phyloP scores from a whole-genome alignment of 1,284 basidiomycete species.

The Calocybe gambosa region DNA sequence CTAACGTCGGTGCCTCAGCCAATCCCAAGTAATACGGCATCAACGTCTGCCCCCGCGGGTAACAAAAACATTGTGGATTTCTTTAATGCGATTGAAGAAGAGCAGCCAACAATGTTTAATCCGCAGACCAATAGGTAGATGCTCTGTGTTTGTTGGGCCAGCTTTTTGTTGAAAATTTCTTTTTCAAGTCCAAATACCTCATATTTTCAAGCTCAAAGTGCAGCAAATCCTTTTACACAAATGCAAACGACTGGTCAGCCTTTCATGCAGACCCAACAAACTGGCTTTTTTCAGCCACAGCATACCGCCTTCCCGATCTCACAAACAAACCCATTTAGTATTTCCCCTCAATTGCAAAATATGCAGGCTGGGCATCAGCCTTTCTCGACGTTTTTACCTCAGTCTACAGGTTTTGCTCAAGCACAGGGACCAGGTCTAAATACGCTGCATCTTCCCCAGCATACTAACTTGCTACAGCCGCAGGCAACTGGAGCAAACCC shows the following conservation, averaged over 20 bases:
- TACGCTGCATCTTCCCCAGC: conserved; percentile 20
- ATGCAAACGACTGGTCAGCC: conserved; percentile 47
- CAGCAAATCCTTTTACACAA: conserved; percentile 77
- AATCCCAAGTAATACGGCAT: conserved; percentile 19
- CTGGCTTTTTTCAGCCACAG: conserved; percentile 49
- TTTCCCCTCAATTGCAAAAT: conserved; percentile 26
- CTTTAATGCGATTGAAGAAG: conserved; percentile 86
- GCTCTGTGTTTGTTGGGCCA: not conserved
- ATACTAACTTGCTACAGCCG: conserved; percentile 38
- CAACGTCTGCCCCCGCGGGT: conserved; percentile 16
- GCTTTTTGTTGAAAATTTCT: not conserved
- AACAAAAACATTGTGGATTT: conserved; percentile 73
- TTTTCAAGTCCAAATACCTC: conserved; percentile 39
- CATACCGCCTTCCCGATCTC: conserved; percentile 36
- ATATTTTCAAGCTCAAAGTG: conserved; percentile 58
- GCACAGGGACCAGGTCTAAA: conserved; percentile 15
- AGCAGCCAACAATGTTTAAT: conserved; percentile 73
- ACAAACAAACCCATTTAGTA: conserved; percentile 40
- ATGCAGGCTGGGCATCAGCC: conserved; percentile 42
- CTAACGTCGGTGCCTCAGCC: conserved; percentile 1
- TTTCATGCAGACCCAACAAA: conserved; percentile 47
- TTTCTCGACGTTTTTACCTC: conserved; percentile 49
- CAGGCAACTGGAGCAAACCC: conserved; percentile 71
- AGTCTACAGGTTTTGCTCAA: conserved; percentile 30
- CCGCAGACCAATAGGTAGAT: conserved; percentile 50